Conservation (phyloP, 2,329 filamentous ascomycete species). For the Alternaria hordeiaustralica region DNA sequence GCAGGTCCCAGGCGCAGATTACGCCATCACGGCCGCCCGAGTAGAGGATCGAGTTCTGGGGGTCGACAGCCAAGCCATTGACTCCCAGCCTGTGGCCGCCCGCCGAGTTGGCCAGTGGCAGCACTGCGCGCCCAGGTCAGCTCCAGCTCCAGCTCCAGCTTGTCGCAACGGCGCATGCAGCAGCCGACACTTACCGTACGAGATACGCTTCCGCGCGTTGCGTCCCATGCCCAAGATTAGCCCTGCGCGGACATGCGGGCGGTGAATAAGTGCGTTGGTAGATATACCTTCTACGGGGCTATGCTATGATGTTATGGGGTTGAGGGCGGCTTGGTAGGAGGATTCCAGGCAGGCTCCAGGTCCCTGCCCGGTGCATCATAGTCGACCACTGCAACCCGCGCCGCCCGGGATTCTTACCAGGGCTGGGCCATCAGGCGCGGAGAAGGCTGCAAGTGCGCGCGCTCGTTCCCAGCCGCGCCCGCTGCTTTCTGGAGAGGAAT, state of each 20-base stretch:
- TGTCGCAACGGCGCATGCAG: constrained; percentile 3
- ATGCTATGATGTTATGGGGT: neutral
- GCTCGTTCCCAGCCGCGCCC: neutral
- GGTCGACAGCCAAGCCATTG: constrained; percentile 90
- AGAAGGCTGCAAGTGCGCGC: neutral
- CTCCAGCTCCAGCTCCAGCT: neutral
- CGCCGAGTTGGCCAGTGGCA: constrained; percentile 74
- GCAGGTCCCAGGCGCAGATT: constrained; percentile 93
- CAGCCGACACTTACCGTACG: constrained; percentile 54
- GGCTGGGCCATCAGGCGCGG: constrained; percentile 10
- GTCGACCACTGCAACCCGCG: constrained; percentile 3
- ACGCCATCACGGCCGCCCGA: constrained; percentile 94
- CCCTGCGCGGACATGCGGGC: constrained; percentile 24
- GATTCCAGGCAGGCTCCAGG: constrained; percentile 4
- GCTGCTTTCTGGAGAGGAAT: neutral
- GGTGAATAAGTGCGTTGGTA: neutral
- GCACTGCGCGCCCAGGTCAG: constrained; percentile 57
- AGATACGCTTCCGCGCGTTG: constrained; percentile 61
- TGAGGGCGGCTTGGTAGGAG: constrained; percentile 5
- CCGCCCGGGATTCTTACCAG: constrained; percentile 7
- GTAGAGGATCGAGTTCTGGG: constrained; percentile 84
- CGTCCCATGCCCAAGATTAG: constrained; percentile 53
- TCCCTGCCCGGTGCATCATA: constrained; percentile 11
- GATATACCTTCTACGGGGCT: neutral
- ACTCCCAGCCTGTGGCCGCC: constrained; percentile 93